Evolutionary conservation across 495 filamentous ascomycete genomes (phyloP), one percentile per base, ranked within the genome.

Genomic region (Hamigera avellanea): DNA sequence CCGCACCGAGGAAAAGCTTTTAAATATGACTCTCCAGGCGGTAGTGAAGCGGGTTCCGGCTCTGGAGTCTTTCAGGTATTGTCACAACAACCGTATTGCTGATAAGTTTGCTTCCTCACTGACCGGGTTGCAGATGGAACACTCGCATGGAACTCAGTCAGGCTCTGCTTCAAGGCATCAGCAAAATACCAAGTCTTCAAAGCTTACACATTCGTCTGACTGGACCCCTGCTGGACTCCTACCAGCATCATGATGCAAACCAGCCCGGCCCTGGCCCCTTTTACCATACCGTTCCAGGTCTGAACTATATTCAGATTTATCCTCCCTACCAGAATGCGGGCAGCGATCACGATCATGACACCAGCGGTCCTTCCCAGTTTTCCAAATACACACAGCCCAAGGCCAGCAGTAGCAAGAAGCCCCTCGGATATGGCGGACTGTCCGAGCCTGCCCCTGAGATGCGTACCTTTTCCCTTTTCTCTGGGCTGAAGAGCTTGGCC

Each of bases 21-120:
- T 80, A 56, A 80, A 74, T 38, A 76, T 71, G 0, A 48, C 75
- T 14, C 45, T 80, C 2, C 62, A 76, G n/a, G 45, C 77, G 38
- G 62, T 69, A 0, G 37, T 78, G 33, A 67, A 64, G 33, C 69
- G 68, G 36, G 65, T 73, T 18, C 57, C 44, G 16, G 54, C 63
- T 0, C 58, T 80, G 29, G 75, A 80, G 46, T 55, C 52, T 8
- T 79, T 80, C 50, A 61, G 53, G 72, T 73, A 45, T 23, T 39
- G 64, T 44, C 8, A 31, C 23, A 17, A 6, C 14, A 17, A 19
- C n/a, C n/a, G n/a, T n/a, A n/a, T n/a, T n/a, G n/a, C n/a, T n/a
- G n/a, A n/a, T n/a, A n/a, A n/a, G n/a, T 14, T 50, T 26, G 46
- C 43, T 18, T 14, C n/a, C 36, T 19, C 31, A 13, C 21, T 23